These are phyloP conservation scores for Epichloe sylvatica DNA, from an alignment of 2,329 filamentous ascomycete genomes.

Conservation along the genomic window DNA sequence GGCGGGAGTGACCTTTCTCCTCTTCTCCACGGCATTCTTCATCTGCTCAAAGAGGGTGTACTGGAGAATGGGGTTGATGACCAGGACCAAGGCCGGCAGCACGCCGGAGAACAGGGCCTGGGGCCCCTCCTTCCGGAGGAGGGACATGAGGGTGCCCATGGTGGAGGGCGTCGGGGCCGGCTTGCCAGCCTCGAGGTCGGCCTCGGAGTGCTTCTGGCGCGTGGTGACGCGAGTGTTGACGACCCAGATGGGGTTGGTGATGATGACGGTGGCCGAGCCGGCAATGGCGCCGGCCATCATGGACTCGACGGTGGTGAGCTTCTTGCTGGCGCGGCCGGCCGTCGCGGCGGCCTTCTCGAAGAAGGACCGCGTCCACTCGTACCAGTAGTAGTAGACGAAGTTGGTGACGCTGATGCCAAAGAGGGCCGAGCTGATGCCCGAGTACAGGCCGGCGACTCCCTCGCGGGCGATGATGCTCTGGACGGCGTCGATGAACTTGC, in stretches of 20 bases:
- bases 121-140: conserved; percentile 74
- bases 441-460: conserved; percentile 77
- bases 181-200: conserved; percentile 27
- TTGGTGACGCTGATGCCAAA: conserved; percentile 98
- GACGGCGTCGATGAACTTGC: conserved; percentile 69
- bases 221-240: conserved; percentile 98
- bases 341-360: conserved; percentile 68
- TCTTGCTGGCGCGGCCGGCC: conserved; percentile 59
- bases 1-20: conserved; percentile 61
- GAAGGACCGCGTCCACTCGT: conserved; percentile 84
- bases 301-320: conserved; percentile 79
- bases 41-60: conserved; percentile 98
- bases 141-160: conserved; percentile 62
- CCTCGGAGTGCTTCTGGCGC: conserved; percentile 45
- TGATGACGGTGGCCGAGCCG: conserved; percentile 81
- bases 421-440: conserved; percentile 82
- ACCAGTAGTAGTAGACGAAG: conserved; percentile 99
- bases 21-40: conserved; percentile 74
- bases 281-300: conserved; percentile 94
- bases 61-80: conserved; percentile 96
- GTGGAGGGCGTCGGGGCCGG: conserved; percentile 46
- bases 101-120: conserved; percentile 82
- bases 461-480: conserved; percentile 82
- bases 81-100: conserved; percentile 78
- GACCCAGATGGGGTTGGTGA: conserved; percentile 99